A percentile compares a stretch with the other conserved stretches of the same genome.
Conservation (phyloP, 192 early-diverging fungal species). For the Chytriomyces sp. region DNA sequence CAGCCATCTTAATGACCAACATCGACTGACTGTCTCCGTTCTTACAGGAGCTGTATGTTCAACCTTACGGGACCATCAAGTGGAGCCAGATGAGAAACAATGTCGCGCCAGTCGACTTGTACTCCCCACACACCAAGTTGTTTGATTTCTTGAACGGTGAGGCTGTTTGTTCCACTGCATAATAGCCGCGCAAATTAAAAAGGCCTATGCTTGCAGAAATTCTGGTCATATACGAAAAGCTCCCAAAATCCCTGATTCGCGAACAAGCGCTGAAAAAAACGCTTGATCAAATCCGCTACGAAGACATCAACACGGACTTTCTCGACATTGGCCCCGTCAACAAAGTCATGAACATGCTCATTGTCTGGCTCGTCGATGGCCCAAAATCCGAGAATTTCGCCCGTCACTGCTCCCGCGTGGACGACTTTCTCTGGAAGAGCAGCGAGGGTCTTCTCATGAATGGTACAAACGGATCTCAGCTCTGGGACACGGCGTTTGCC, state of each 20-base stretch:
- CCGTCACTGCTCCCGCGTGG: slow-evolving; percentile 69
- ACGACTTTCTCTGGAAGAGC: slow-evolving; percentile 94
- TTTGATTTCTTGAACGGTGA: slow-evolving; percentile 75
- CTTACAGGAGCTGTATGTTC: slow-evolving; percentile 77
- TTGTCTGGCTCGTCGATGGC: slow-evolving; percentile 85
- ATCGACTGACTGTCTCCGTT: not conserved
- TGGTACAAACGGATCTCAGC: slow-evolving; percentile 95
- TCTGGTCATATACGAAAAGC: slow-evolving; percentile 74
- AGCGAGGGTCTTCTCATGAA: slow-evolving; percentile 90
- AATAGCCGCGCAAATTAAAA: too few relatives aligned
- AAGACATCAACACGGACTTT: slow-evolving; percentile 88
- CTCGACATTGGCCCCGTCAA: slow-evolving; percentile 95
- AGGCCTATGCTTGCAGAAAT: slow-evolving; percentile 12
- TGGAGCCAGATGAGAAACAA: slow-evolving; percentile 86
- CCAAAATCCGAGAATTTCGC: slow-evolving; percentile 79
- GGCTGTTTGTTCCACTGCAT: too few relatives aligned
- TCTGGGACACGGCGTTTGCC: slow-evolving; percentile 93
- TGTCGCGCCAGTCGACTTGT: slow-evolving; percentile 80
- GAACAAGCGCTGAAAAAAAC: slow-evolving; percentile 73
- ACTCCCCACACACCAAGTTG: slow-evolving; percentile 80
- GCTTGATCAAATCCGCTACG: slow-evolving; percentile 81
- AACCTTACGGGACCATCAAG: slow-evolving; percentile 83
- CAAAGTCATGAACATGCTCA: slow-evolving; percentile 90
- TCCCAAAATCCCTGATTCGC: slow-evolving; percentile 64
- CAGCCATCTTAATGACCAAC: not conserved